phyloP scores from a whole-genome alignment of 2,329 filamentous ascomycete species.

The Fusarium tupiense region DNA sequence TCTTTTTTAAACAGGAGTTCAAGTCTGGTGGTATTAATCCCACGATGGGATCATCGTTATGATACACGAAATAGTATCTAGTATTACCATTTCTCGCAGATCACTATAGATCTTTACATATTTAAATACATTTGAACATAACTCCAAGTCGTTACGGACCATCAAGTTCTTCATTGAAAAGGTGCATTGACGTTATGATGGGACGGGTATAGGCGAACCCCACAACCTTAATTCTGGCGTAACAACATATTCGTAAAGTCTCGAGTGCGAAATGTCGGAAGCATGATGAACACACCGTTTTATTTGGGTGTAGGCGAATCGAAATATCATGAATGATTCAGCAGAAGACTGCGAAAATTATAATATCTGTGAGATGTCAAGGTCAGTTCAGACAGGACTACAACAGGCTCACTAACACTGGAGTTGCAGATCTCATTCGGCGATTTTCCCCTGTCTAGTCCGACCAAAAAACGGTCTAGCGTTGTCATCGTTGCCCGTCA shows the following conservation, averaged over 20 bases:
- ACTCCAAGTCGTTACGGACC: no score
- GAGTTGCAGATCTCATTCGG: no score
- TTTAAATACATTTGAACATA: not conserved
- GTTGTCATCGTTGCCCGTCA: accelerated
- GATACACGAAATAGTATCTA: not conserved
- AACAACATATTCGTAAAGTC: not conserved
- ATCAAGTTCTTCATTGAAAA: not conserved
- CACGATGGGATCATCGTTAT: not conserved
- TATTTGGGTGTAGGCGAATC: accelerated
- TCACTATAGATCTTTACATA: not conserved
- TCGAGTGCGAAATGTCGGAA: not conserved
- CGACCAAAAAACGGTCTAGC: not conserved
- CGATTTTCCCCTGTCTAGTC: not conserved
- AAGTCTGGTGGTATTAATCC: not conserved
- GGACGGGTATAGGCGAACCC: not conserved
- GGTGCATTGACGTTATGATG: not conserved
- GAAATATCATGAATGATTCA: accelerated
- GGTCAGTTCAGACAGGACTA: no score
- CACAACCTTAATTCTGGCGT: not conserved
- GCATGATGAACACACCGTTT: accelerated
- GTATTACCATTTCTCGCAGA: not conserved
- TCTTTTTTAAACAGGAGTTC: not conserved
- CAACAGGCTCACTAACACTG: not conserved
- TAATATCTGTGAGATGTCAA: accelerated
- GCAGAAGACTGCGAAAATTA: not conserved